Conservation (phyloP, 108 stramenopile genomes). For the Epipyxis sp. region DNA sequence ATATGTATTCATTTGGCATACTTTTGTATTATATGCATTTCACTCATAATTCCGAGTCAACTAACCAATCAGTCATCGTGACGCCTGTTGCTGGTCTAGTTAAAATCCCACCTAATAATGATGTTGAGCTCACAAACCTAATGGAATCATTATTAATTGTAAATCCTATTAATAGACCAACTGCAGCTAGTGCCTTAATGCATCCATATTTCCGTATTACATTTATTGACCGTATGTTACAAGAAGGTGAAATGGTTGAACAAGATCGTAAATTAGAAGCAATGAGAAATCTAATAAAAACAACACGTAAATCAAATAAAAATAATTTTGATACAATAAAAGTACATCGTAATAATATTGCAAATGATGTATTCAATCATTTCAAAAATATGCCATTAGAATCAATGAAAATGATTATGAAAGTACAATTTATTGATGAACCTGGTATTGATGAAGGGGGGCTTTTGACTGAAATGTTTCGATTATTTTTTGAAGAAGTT, state of each 20-base stretch:
- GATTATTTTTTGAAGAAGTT: slow-evolving; percentile 39
- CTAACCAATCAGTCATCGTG: slow-evolving; percentile 4
- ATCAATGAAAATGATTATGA: slow-evolving; percentile 23
- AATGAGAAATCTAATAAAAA: slow-evolving; percentile 11
- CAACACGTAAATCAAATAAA: neutral
- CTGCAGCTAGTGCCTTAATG: slow-evolving; percentile 9
- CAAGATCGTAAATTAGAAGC: slow-evolving; percentile 44
- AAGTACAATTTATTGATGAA: slow-evolving; percentile 40
- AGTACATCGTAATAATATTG: slow-evolving; percentile 25
- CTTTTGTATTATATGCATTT: slow-evolving; percentile 41
- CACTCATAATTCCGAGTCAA: slow-evolving; percentile 42
- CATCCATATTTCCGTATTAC: slow-evolving; percentile 43
- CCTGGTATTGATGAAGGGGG: slow-evolving; percentile 46
- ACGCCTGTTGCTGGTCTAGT: no score
- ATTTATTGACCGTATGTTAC: slow-evolving; percentile 41
- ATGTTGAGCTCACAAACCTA: neutral
- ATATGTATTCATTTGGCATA: slow-evolving; percentile 41
- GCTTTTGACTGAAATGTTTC: slow-evolving; percentile 48
- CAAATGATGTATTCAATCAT: slow-evolving; percentile 33
- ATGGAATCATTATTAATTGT: neutral
- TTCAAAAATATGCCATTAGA: slow-evolving; percentile 19
- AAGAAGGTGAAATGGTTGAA: slow-evolving; percentile 45
- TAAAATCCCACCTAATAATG: no score
- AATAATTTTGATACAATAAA: neutral
- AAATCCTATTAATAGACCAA: neutral